phyloP scores from a whole-genome alignment of 352 stramenopile genomes.

The Phytophthora hibernalis region DNA sequence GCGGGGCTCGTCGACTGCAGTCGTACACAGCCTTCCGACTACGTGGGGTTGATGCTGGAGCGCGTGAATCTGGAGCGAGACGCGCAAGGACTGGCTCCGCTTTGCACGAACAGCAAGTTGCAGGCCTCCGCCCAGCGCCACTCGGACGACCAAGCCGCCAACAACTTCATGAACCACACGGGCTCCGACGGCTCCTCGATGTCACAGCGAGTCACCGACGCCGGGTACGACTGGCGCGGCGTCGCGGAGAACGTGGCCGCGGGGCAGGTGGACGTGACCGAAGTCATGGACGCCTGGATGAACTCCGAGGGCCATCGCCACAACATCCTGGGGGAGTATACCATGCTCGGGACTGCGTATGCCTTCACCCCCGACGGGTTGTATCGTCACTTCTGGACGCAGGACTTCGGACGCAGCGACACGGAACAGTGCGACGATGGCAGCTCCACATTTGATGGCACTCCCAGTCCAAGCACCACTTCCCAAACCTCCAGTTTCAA shows the following conservation, averaged over 20 bases:
- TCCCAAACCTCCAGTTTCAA: not conserved
- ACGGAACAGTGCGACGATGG: slow-evolving; percentile 43
- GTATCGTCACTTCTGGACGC: slow-evolving; percentile 65
- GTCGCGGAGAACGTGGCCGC: slow-evolving; percentile 54
- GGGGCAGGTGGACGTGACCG: slow-evolving; percentile 39
- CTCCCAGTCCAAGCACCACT: not conserved
- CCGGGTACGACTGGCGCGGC: slow-evolving; percentile 57
- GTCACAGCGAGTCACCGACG: slow-evolving; percentile 40
- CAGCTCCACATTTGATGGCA: slow-evolving; percentile 2
- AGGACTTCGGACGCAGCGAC: slow-evolving; percentile 55
- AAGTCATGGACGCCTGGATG: slow-evolving; percentile 54
- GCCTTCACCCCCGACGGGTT: slow-evolving; percentile 27
- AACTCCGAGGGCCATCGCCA: slow-evolving; percentile 45
- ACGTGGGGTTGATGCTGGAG: slow-evolving; percentile 43
- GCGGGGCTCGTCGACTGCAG: slow-evolving; percentile 26
- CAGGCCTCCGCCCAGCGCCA: slow-evolving; percentile 27
- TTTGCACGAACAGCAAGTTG: slow-evolving; percentile 52
- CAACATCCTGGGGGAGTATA: slow-evolving; percentile 53
- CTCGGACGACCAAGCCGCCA: slow-evolving; percentile 51
- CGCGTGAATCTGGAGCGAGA: slow-evolving; percentile 56
- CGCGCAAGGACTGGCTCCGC: slow-evolving; percentile 34
- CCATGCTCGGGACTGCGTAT: slow-evolving; percentile 54
- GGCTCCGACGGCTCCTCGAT: slow-evolving; percentile 49
- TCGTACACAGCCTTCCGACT: slow-evolving; percentile 34
- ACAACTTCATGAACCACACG: slow-evolving; percentile 60